A percentile compares a stretch with the other conserved stretches of the same genome.
Conservation (phyloP, 345 rosid genomes). For the Salix purpurea region DNA sequence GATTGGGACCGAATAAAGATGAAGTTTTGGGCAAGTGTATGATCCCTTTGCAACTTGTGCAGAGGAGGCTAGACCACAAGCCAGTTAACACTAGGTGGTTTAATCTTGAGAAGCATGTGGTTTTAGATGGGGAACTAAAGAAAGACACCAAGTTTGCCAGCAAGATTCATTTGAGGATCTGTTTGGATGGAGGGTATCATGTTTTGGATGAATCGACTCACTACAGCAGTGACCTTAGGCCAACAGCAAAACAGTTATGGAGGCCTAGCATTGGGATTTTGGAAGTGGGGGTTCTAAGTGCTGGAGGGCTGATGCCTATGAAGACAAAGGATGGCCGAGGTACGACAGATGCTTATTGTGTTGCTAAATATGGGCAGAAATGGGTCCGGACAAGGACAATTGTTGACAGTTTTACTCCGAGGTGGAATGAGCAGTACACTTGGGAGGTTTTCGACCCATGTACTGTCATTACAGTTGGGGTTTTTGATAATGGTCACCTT, state of each 20-base stretch:
- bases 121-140: slow-evolving; percentile 20
- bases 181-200: slow-evolving; percentile 31
- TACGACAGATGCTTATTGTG: slow-evolving; percentile 27
- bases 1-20: slow-evolving; percentile 18
- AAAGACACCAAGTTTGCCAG: slow-evolving; percentile 27
- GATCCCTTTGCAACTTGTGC: slow-evolving; percentile 22
- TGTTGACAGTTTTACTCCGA: slow-evolving; percentile 23
- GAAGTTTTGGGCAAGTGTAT: slow-evolving; percentile 24
- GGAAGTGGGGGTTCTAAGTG: slow-evolving; percentile 24
- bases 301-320: slow-evolving; percentile 26
- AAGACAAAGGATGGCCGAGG: slow-evolving; percentile 27
- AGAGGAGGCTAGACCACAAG: slow-evolving; percentile 35
- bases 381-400: slow-evolving; percentile 32
- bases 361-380: slow-evolving; percentile 32
- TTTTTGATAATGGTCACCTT: slow-evolving; percentile 27
- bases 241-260: slow-evolving; percentile 33
- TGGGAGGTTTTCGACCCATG: slow-evolving; percentile 36
- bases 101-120: slow-evolving; percentile 27
- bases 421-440: slow-evolving; percentile 29
- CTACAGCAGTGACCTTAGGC: slow-evolving; percentile 31
- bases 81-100: slow-evolving; percentile 27
- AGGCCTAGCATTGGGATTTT: slow-evolving; percentile 32
- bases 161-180: slow-evolving; percentile 24
- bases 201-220: slow-evolving; percentile 34
- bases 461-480: slow-evolving; percentile 30